phyloP scores from a whole-genome alignment of 2,329 filamentous ascomycete species.

The Scytalidium sp. region DNA sequence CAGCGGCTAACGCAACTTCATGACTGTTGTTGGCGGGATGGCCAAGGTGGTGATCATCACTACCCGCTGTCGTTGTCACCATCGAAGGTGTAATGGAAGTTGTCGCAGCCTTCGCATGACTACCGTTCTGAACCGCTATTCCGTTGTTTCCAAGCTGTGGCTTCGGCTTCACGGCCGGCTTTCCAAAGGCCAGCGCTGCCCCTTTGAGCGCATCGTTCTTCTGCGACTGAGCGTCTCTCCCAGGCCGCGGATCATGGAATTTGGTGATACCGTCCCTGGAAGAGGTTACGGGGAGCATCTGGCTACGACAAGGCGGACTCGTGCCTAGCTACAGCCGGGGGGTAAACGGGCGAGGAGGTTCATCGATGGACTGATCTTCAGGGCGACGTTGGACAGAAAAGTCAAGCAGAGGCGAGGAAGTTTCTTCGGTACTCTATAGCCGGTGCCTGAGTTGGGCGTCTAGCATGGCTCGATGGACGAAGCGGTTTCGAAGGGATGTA shows the following conservation, averaged over 20 bases:
- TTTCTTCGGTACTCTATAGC: too few relatives aligned
- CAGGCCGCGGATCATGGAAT: constrained; percentile 12
- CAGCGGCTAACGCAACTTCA: constrained; percentile 42
- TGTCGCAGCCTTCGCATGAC: neutral
- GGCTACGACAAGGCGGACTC: constrained; percentile 16
- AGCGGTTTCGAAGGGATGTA: too few relatives aligned
- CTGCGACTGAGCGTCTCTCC: constrained; percentile 12
- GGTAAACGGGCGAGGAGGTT: constrained; percentile 12
- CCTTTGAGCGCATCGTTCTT: constrained; percentile 44
- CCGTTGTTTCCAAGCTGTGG: constrained; percentile 15
- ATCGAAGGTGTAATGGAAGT: neutral
- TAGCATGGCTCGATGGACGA: too few relatives aligned
- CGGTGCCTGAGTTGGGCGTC: too few relatives aligned
- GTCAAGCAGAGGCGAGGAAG: too few relatives aligned
- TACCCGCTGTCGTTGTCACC: neutral
- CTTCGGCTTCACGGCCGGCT: constrained; percentile 37
- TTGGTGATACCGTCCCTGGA: neutral
- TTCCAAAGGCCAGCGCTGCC: constrained; percentile 44
- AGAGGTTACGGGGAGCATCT: constrained; percentile 14
- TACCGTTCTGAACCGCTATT: neutral
- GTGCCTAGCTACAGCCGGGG: constrained; percentile 8
- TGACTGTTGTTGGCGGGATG: constrained; percentile 36
- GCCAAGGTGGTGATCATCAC: neutral
- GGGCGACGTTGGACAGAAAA: too few relatives aligned
- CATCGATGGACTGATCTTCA: constrained; percentile 10